These are phyloP conservation scores for Artomyces pyxidatus DNA, from an alignment of 768 basidiomycete species.

Conservation along the genomic window DNA sequence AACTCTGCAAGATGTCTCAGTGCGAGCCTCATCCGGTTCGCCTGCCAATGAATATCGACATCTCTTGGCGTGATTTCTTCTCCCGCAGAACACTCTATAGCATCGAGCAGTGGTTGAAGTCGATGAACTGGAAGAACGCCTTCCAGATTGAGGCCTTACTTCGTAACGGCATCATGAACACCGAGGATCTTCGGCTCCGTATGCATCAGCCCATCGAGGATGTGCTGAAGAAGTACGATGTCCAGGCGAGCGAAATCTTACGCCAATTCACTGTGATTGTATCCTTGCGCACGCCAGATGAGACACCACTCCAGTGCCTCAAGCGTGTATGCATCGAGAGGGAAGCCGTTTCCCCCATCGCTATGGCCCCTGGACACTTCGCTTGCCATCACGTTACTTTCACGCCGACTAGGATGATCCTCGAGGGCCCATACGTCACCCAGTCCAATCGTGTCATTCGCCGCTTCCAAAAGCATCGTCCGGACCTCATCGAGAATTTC, in stretches of 20 bases:
- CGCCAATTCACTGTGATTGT: constrained; percentile 46
- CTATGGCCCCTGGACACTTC: constrained; percentile 35
- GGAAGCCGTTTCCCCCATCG: constrained; percentile 14
- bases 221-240: constrained; percentile 27
- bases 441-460: constrained; percentile 82
- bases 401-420: constrained; percentile 62
- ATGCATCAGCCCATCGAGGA: constrained; percentile 37
- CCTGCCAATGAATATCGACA: constrained; percentile 36
- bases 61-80: constrained; percentile 45
- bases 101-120: constrained; percentile 35
- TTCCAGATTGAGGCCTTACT: constrained; percentile 74
- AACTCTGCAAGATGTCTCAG: constrained; percentile 47
- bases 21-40: constrained; percentile 21
- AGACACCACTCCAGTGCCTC: constrained; percentile 39
- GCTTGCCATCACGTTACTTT: constrained; percentile 70
- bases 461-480: constrained; percentile 29
- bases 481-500: constrained; percentile 56
- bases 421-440: constrained; percentile 69
- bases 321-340: constrained; percentile 24
- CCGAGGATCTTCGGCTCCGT: constrained; percentile 39
- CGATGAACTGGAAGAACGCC: constrained; percentile 55
- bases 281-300: constrained; percentile 33
- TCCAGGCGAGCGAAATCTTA: constrained; percentile 39
- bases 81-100: constrained; percentile 34
- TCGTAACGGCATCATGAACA: constrained; percentile 53